Evolutionary conservation across 306 rosid genomes (phyloP).

Genomic region (Rubus parviflorus): DNA sequence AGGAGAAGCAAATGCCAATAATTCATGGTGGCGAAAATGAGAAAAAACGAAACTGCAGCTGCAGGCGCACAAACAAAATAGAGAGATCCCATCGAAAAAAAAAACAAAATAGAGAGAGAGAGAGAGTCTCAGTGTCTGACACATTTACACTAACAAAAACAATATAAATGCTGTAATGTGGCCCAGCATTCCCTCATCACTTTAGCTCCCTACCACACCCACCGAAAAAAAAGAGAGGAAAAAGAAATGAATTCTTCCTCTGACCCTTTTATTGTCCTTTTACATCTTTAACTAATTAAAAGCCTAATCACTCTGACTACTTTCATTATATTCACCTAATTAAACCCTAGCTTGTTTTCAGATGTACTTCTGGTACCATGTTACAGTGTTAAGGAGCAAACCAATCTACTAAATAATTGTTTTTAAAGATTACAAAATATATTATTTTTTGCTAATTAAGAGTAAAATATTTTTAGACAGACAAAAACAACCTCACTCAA

Average conservation of each 20-base stretch:
- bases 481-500: too few species aligned
- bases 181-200: conserved; percentile 53
- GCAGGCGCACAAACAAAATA: conserved; percentile 43
- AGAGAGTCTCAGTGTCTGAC: conserved; percentile 43
- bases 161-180: conserved; percentile 45
- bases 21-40: conserved; percentile 18
- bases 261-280: conserved; percentile 11
- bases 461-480: too few species aligned
- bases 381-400: background rate
- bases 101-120: conserved; percentile 21
- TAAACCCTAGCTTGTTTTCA: conserved; percentile 10
- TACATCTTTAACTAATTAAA: background rate
- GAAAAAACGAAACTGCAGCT: conserved; percentile 17
- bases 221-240: background rate
- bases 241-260: background rate
- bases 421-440: too few species aligned
- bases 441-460: too few species aligned
- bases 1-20: conserved; percentile 23
- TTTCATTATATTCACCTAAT: background rate
- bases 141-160: conserved; percentile 29
- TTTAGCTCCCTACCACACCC: conserved; percentile 33
- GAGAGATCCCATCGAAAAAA: too few species aligned
- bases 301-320: background rate
- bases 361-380: background rate
- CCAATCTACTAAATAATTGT: too few species aligned